A percentile compares a stretch with the other conserved stretches of the same genome.
These are phyloP conservation scores for Sugiyamaella castrensis DNA, from an alignment of 1,139 yeast genomes.

Conservation along the genomic window DNA sequence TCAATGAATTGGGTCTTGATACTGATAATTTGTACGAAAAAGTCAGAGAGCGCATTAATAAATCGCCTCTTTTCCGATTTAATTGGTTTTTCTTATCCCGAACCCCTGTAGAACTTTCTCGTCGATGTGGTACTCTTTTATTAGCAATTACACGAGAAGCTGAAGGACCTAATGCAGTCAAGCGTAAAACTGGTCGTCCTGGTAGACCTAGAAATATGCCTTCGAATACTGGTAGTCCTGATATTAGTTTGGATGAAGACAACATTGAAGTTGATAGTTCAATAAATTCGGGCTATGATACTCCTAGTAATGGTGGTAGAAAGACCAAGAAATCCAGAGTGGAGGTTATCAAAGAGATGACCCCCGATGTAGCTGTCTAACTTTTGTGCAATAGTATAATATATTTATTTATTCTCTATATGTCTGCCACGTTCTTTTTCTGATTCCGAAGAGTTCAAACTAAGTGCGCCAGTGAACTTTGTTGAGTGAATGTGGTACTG, in stretches of 20 bases:
- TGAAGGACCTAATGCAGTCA: slow-evolving; percentile 34
- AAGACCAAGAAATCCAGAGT: slow-evolving; percentile 24
- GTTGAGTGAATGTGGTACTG: too few species aligned
- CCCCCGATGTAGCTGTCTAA: slow-evolving; percentile 7
- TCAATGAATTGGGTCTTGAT: slow-evolving; percentile 77
- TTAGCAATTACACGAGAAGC: slow-evolving; percentile 34
- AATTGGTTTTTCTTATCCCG: slow-evolving; percentile 91
- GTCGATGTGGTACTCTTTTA: slow-evolving; percentile 78
- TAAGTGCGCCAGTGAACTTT: too few species aligned
- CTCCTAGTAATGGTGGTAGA: slow-evolving; percentile 21
- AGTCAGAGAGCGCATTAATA: slow-evolving; percentile 71
- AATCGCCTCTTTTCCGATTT: slow-evolving; percentile 73
- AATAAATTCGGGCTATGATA: slow-evolving; percentile 16
- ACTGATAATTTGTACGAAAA: slow-evolving; percentile 71
- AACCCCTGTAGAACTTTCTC: slow-evolving; percentile 78
- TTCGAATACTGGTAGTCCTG: slow-evolving; percentile 22
- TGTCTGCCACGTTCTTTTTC: too few species aligned
- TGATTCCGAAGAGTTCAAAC: too few species aligned
- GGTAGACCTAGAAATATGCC: slow-evolving; percentile 7
- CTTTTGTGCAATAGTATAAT: too few species aligned
- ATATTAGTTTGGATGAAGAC: slow-evolving; percentile 23
- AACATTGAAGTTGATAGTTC: slow-evolving; percentile 17
- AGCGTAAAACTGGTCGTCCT: slow-evolving; percentile 26
- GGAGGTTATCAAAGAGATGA: slow-evolving; percentile 19
- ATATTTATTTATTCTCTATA: neutral